Evolutionary conservation across 1,284 basidiomycete genomes (phyloP).

Genomic region (Cutaneotrichosporon mucoides): DNA sequence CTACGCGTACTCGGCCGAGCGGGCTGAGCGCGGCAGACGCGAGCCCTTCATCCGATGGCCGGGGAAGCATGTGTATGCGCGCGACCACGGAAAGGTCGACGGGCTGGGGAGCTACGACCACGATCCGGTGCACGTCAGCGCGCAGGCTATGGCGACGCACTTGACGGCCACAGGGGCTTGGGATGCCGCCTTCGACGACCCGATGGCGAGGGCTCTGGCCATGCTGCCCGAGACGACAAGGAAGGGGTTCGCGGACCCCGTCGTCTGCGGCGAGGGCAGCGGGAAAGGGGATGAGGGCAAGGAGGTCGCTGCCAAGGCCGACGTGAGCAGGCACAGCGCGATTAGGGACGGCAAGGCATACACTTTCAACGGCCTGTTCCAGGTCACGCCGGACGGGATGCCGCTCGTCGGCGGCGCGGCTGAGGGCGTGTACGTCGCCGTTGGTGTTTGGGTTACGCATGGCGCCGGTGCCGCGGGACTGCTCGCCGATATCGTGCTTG

Average conservation of each 20-base stretch:
- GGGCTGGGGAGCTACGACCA: slow-evolving; percentile 30
- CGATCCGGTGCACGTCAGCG: slow-evolving; percentile 15
- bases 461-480: slow-evolving; percentile 22
- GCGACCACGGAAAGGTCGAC: slow-evolving; percentile 29
- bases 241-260: slow-evolving; percentile 5
- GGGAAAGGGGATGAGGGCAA: background rate
- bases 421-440: slow-evolving; percentile 20
- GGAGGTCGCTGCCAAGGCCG: background rate
- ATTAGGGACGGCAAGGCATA: background rate
- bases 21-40: background rate
- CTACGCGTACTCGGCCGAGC: slow-evolving; percentile 20
- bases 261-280: background rate
- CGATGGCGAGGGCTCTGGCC: slow-evolving; percentile 12
- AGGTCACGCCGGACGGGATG: slow-evolving; percentile 29
- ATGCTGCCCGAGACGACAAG: slow-evolving; percentile 18
- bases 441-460: slow-evolving; percentile 32
- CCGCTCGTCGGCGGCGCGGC: slow-evolving; percentile 21
- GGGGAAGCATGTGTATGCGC: slow-evolving; percentile 23
- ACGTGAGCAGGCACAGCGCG: background rate
- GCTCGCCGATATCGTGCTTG: slow-evolving; percentile 20
- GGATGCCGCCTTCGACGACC: slow-evolving; percentile 14
- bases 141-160: background rate
- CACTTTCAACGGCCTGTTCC: slow-evolving; percentile 31
- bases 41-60: slow-evolving; percentile 30
- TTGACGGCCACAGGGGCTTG: slow-evolving; percentile 21